Evolutionary conservation across 495 filamentous ascomycete genomes (phyloP).

Genomic region (Clohesyomyces aquaticus): DNA sequence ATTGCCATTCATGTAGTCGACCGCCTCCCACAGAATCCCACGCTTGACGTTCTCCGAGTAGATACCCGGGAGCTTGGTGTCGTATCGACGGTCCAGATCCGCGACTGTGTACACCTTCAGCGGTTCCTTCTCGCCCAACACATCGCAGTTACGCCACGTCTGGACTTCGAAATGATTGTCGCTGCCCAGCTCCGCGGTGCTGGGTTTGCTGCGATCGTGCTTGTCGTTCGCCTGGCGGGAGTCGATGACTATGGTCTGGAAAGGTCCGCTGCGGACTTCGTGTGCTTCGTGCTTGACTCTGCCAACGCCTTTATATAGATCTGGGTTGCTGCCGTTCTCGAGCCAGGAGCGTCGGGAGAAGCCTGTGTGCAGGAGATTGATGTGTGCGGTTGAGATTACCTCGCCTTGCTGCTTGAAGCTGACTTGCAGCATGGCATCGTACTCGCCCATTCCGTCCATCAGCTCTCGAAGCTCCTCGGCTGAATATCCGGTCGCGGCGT

Average conservation of each 20-base stretch:
- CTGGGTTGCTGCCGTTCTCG: background rate
- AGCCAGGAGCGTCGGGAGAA: background rate
- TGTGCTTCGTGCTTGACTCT: background rate
- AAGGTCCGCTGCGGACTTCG: background rate
- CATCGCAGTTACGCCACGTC: background rate
- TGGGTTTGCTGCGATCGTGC: background rate
- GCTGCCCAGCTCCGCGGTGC: background rate
- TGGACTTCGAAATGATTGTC: conserved; percentile 1
- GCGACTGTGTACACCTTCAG: background rate
- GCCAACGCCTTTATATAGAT: background rate
- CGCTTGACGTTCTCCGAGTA: background rate
- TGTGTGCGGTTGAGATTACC: background rate
- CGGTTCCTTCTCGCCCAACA: background rate
- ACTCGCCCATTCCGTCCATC: background rate
- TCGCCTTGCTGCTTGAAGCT: background rate
- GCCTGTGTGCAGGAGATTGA: background rate
- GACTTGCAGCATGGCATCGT: background rate
- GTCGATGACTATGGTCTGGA: background rate
- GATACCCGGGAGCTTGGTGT: background rate
- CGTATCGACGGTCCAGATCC: background rate
- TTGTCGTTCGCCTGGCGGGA: background rate
- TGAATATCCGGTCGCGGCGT: background rate
- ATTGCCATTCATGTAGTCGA: background rate
- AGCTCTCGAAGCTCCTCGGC: background rate
- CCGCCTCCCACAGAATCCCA: background rate